Evolutionary conservation across 2,329 filamentous ascomycete species (phyloP).

Genomic region (Aspergillus cejpii): DNA sequence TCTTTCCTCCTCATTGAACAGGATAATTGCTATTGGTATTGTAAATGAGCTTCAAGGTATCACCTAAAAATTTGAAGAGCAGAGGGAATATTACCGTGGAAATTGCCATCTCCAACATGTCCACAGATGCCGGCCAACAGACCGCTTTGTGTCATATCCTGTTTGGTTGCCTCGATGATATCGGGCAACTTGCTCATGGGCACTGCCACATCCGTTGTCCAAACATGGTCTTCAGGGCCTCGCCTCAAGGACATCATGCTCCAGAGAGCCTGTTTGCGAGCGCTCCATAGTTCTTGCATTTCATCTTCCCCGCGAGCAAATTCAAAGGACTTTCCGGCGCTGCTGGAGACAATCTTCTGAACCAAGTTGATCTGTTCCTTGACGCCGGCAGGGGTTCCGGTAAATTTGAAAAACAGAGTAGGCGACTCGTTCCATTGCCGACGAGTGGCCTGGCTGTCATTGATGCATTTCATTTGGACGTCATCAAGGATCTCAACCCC

Average conservation of each 20-base stretch:
- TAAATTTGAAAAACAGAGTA: conserved; percentile 70
- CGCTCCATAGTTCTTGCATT: conserved; percentile 65
- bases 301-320: conserved; percentile 61
- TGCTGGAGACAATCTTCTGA: conserved; percentile 50
- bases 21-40: conserved; percentile 47
- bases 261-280: conserved; percentile 68
- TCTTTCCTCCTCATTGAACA: conserved; percentile 55
- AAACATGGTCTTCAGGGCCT: conserved; percentile 56
- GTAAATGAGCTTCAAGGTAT: background rate
- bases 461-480: conserved; percentile 73
- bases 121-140: conserved; percentile 62
- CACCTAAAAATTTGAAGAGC: background rate
- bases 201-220: conserved; percentile 77
- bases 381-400: conserved; percentile 57
- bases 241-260: conserved; percentile 61
- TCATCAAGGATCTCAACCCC: conserved; percentile 93
- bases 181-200: conserved; percentile 64
- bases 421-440: conserved; percentile 61
- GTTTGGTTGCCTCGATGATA: conserved; percentile 65
- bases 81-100: conserved; percentile 51
- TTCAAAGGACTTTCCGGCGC: conserved; percentile 56
- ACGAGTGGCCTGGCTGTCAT: conserved; percentile 43
- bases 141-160: conserved; percentile 56
- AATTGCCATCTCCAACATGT: conserved; percentile 69
- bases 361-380: conserved; percentile 59